A percentile compares a stretch with the other conserved stretches of the same genome.
Conservation (phyloP, 805 yeast species). For the Kluyveromyces wickerhamii region DNA sequence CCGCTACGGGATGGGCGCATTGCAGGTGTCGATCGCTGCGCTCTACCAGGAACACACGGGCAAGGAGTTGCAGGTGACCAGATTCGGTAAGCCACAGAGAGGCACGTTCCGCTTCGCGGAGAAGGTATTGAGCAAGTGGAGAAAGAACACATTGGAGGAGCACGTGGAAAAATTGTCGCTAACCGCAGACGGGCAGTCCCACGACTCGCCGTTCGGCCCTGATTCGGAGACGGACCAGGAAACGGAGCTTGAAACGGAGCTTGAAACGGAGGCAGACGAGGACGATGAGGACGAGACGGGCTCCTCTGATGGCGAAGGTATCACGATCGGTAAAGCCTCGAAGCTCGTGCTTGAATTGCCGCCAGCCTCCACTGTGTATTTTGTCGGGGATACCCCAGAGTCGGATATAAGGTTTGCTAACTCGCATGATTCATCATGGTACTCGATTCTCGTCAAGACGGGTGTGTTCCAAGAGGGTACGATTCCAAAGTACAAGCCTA, state of each 20-base stretch:
- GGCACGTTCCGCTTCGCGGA: conserved; percentile 82
- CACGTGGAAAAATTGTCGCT: conserved; percentile 50
- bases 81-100: conserved; percentile 86
- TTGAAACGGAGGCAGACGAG: conserved; percentile 14
- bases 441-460: conserved; percentile 75
- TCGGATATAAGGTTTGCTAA: conserved; percentile 83
- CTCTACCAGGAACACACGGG: conserved; percentile 81
- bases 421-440: conserved; percentile 79
- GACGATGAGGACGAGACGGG: conserved; percentile 24
- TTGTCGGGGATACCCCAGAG: conserved; percentile 88
- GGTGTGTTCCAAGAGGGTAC: conserved; percentile 83
- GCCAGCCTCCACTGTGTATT: conserved; percentile 79
- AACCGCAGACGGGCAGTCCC: conserved; percentile 26
- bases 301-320: conserved; percentile 34
- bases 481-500: conserved; percentile 70
- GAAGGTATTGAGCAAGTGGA: conserved; percentile 68
- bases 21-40: conserved; percentile 82
- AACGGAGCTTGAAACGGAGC: conserved; percentile 2
- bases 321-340: conserved; percentile 39
- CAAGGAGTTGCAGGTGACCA: conserved; percentile 63
- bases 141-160: conserved; percentile 67
- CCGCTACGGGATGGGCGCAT: conserved; percentile 91
- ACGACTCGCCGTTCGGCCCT: conserved; percentile 11
- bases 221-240: conserved; percentile 9
- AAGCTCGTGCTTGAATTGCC: conserved; percentile 51